Base-by-base conservation (phyloP, 768 basidiomycete genomes). In the Phallus indusiatus region DNA sequence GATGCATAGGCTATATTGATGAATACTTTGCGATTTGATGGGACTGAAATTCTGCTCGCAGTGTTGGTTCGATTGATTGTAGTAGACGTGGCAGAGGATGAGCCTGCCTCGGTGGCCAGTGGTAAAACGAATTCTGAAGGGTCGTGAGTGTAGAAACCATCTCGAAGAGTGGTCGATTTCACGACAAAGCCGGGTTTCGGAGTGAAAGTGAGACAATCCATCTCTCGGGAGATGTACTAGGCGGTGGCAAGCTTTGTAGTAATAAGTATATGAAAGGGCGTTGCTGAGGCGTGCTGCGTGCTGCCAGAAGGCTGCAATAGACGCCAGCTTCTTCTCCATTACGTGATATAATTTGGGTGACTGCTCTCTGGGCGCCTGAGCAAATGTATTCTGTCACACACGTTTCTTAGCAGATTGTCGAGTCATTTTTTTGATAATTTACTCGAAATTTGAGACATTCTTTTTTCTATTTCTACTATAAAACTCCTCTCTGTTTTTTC, bases 131-230 rank as follows among this genome's bases (percentile, higher is more conserved):
- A 28, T 24, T 64, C 55, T 12, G 62, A 34, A 8, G 69, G 67
- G 18, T 70, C 59, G 55, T 65, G 16, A 64, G 55, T 65, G 62
- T 75, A 73, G 2, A 75, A 60, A 0, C 73, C 74, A 5, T 77
- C 69, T 48, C 77, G 73, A 4, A 78, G 65, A 0, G 77, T 71
- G 17, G 74, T 65, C 0, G 85, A 78, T 69, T 89, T 90, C 56
- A 88, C 66, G 67, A 86, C 88, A 68, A 88, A 90, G 5, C 84
- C 88, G 28, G 88, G 74, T 22, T 74, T 71, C 33, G 88, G 88
- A 18, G 77, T 71, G 61, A 87, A 78, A 47, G 67, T 64, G 51
- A 74, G 70, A 55, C 65, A 49, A 36, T 64, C 55, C 57, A 61
- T 64, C 53, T 42, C 42, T 42, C 28, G 28, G n/a, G 42, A 42